Conservation (phyloP, 805 yeast species). For the Candida coleopterorum region DNA sequence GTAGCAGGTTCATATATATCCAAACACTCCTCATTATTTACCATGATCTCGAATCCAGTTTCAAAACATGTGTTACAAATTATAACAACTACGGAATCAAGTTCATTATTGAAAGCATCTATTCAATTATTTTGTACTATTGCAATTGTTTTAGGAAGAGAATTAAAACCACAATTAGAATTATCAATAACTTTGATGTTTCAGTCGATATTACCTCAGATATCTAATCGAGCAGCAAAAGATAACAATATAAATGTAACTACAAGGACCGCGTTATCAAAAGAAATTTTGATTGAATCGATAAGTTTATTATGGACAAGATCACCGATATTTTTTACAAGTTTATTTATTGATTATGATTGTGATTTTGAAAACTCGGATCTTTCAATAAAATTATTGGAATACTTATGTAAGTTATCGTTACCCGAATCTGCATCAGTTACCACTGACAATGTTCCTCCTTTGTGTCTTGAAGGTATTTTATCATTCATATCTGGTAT, state of each 20-base stretch:
- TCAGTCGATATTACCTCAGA: conserved; percentile 45
- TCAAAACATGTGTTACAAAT: conserved; percentile 81
- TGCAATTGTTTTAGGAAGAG: conserved; percentile 57
- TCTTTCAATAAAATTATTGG: conserved; percentile 60
- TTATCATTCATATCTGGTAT: conserved; percentile 64
- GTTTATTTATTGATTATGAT: conserved; percentile 77
- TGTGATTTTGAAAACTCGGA: conserved; percentile 87
- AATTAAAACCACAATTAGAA: conserved; percentile 78
- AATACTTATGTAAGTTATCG: conserved; percentile 70
- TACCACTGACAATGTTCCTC: conserved; percentile 86
- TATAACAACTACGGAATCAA: conserved; percentile 68
- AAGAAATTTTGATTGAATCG: conserved; percentile 82
- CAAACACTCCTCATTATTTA: conserved; percentile 59
- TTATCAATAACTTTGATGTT: conserved; percentile 61
- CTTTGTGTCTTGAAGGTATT: conserved; percentile 86
- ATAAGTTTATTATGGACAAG: conserved; percentile 78
- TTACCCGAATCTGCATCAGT: conserved; percentile 78
- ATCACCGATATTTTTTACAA: conserved; percentile 71
- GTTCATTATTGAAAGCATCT: conserved; percentile 67
- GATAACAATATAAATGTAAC: conserved; percentile 17
- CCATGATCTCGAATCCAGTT: conserved; percentile 70
- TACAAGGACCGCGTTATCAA: conserved; percentile 38
- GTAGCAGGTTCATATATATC: conserved; percentile 64
- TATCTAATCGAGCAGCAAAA: conserved; percentile 11
- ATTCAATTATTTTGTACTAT: conserved; percentile 72